Percentiles rank a stretch among this genome's conserved stretches.
Evolutionary conservation across 176 grass and related monocot genomes (phyloP).

Genomic region (Oryza rufipogon): DNA sequence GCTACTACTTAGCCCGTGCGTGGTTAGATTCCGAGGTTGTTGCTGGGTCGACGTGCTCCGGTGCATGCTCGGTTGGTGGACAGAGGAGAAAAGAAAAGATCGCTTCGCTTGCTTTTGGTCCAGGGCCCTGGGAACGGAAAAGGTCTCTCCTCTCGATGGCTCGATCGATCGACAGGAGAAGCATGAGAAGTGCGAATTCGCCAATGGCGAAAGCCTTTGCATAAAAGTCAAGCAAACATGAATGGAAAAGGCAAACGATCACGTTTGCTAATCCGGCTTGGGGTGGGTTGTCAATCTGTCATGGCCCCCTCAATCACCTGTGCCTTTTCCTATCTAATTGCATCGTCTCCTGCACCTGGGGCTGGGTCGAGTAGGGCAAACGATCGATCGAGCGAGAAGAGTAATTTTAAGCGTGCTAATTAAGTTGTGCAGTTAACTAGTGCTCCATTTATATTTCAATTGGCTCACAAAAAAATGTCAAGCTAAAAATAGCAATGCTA

Average conservation of each 20-base stretch:
- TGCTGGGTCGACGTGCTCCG: neutral
- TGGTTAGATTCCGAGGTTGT: neutral
- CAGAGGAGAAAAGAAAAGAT: neutral
- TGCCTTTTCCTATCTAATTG: too few species aligned
- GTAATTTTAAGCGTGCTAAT: neutral
- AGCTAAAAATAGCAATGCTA: neutral
- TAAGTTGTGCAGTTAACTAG: neutral
- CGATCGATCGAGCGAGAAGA: neutral
- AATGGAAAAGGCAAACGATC: constrained; percentile 28
- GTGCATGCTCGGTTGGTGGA: neutral
- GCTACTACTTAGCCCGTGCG: neutral
- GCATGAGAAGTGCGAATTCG: neutral
- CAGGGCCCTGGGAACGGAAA: neutral
- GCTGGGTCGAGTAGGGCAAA: too few species aligned
- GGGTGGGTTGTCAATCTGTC: neutral
- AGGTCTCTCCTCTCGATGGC: too few species aligned
- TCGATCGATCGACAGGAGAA: neutral
- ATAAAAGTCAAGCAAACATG: constrained; percentile 45
- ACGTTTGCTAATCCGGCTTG: constrained; percentile 3
- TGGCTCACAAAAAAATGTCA: neutral
- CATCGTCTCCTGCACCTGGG: neutral
- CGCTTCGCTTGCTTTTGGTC: neutral
- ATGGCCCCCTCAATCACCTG: neutral
- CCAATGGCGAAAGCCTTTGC: neutral
- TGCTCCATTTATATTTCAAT: neutral